Base-by-base conservation (phyloP, 192 early-diverging fungal genomes). In the Linnemannia zychae region DNA sequence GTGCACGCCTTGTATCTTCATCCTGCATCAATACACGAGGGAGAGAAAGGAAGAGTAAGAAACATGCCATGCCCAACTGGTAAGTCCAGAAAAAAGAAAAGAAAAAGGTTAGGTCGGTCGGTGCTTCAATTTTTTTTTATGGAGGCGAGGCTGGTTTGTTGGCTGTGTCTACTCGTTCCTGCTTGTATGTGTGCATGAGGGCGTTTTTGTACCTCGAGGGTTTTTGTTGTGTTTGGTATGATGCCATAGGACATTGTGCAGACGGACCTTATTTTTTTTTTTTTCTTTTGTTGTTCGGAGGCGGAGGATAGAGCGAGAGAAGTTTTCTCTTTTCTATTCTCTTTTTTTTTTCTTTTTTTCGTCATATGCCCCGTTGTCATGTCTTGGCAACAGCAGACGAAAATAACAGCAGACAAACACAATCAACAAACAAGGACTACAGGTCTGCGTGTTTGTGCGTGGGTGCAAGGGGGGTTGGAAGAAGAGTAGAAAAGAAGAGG, bases 341-440 rank as follows among this genome's bases (percentile, higher is more conserved):
- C 53, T 9, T 9, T 22, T 24, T 63, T n/a, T 20, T 9, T 20
- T 28, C 9, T 57, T n/a, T 9, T 9, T 22, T 24, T 63, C 57
- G 57, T 63, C 57, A 63, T 63, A 9, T 63, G 57, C 28, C 11
- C 13, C 6, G 53, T 24, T 24, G 5, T 57, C 24, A 24, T 11
- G 57, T 63, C 57, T 63, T 63, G 57, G 57, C 57, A 63, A 63
- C 53, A 53, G 50, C 46, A 6, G 40, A 44, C 40, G 40, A 44
- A 9, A 44, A 44, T 44, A 44, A 44, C 40, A 44, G 40, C 40
- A 7, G 11, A 28, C n/a, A 28, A n/a, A n/a, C n/a, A 28, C 18
- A 20, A 22, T 0, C 50, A 53, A 53, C 50, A 57, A n/a, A 57
- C 22, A 9, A 0, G 4, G 50, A 7, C 22, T 6, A 0, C 31